Base-by-base conservation (phyloP, 345 rosid species). In the Eucalyptus regnans region DNA sequence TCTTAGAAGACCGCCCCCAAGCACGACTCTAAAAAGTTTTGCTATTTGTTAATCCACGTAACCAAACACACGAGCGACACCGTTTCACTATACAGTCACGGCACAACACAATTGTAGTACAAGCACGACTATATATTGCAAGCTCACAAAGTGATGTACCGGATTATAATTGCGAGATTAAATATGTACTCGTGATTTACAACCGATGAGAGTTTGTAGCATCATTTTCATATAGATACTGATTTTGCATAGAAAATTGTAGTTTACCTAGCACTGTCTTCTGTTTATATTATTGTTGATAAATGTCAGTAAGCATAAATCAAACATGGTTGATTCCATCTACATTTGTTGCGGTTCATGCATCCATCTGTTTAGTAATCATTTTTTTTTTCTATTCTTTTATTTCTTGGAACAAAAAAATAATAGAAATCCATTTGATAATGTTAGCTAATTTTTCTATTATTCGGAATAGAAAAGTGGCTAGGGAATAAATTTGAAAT, bases 91-190 rank as follows among this genome's bases (percentile, higher is more conserved):
- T 33, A 17, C 7, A 33, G 20, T 68, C 9, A 66, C 7, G 0
- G 10, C 79, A 15, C 22, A 4, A 66, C 2, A 8, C 12, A 8
- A 9, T 33, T 16, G 5, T 4, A 4, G 80, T 16, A 62, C 3
- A 27, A 62, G 15, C 2, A 11, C 1, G 7, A 25, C 22, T n/a
- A n/a, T 66, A n/a, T 66, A 16, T 4, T 17, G 22, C 17, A 68
- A 68, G 18, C 41, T 31, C 80, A 1, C 80, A 15, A 68, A 31
- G 22, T 66, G 43, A 31, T 60, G 11, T 7, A 37, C 5, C 12
- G 1, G 1, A 0, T 15, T 7, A 17, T 16, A 16, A 7, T 64
- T 1, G 76, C 2, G 0, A 13, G 18, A n/a, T 64, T 29, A n/a
- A 64, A 29, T 13, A 64, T 29, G 9, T 14, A 29, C 8, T 3